Base-by-base conservation (phyloP, 148 eudicot genomes). In the Dysphania ambrosioides region DNA sequence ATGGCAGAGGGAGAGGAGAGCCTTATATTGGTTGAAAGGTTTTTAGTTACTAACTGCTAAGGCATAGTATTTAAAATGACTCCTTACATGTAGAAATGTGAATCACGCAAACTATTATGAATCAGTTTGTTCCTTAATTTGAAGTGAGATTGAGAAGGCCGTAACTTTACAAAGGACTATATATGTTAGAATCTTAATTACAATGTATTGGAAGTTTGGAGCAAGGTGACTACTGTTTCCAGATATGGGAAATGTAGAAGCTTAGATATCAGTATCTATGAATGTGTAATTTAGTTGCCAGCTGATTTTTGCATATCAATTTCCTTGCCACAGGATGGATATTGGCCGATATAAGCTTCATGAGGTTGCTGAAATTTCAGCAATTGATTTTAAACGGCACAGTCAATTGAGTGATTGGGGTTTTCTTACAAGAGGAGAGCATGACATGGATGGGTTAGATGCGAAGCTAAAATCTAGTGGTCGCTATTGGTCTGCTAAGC, bases 401-500 rank as follows among this genome's bases (percentile, higher is more conserved):
- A 76, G 75, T 78, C 78, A 57, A 70, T 32, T 47, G 73, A 68
- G 74, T 61, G 69, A 57, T 32, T 79, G 75, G 68, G 79, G 78
- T 74, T 70, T 82, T 78, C 40, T 74, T 67, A 60, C 80, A 23
- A 82, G 78, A 47, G 86, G 83, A 72, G 97, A 92, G 76, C 71
- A 32, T 80, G 99, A 92, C 84, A 75, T 84, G 61, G 89, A 92
- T 83, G 85, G 82, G 32, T 69, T 90, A 60, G 97, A 90, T 71
- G 58, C 24, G 38, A 90, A 86, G 60, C 83, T 90, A 26, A 92
- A 84, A 75, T 84, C 91, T 16, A 82, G 44, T 62, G 97, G 97
- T 24, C 94, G 99, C 51, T 96, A 96, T 78, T 96, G 99, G 94
- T 90, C 97, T 58, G 85, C 86, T 64, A 92, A 89, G 79, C 82